Conservation (phyloP, 371 early-diverging fungal genomes). For the Saksenaea oblongispora region DNA sequence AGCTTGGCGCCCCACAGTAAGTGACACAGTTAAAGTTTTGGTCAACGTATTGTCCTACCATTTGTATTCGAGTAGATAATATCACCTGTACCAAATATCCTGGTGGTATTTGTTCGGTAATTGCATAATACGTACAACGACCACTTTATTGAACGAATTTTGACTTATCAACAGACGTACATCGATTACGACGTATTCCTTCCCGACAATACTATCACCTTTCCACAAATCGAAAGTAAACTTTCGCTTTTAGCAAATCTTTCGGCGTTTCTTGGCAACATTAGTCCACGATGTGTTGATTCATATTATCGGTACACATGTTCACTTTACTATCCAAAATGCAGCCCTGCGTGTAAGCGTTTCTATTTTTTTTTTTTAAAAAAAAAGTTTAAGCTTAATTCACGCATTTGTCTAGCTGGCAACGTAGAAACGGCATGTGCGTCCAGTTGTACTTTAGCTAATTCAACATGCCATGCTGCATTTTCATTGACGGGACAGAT, state of each 20-base stretch:
- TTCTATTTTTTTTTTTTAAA: neutral
- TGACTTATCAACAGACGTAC: slow-evolving; percentile 14
- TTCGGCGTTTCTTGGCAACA: neutral
- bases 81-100: slow-evolving; percentile 9
- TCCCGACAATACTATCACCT: slow-evolving; percentile 12
- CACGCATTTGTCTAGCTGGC: neutral
- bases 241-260: slow-evolving; percentile 16
- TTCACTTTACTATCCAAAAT: slow-evolving; percentile 29
- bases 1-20: slow-evolving; percentile 5
- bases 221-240: slow-evolving; percentile 23
- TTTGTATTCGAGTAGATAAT: neutral
- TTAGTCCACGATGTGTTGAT: slow-evolving; percentile 31
- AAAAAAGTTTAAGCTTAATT: neutral
- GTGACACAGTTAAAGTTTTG: neutral
- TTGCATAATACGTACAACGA: neutral
- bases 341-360: slow-evolving; percentile 16
- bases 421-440: slow-evolving; percentile 38
- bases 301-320: slow-evolving; percentile 29
- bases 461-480: slow-evolving; percentile 31
- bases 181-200: slow-evolving; percentile 21
- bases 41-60: slow-evolving; percentile 1
- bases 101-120: slow-evolving; percentile 15
- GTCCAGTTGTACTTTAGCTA: slow-evolving; percentile 46
- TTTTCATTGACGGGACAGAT: slow-evolving; percentile 37
- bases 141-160: neutral